A percentile compares a stretch with the other conserved stretches of the same genome.
Conservation (phyloP, 305 asterid species). For the Fraxinus velutina region DNA sequence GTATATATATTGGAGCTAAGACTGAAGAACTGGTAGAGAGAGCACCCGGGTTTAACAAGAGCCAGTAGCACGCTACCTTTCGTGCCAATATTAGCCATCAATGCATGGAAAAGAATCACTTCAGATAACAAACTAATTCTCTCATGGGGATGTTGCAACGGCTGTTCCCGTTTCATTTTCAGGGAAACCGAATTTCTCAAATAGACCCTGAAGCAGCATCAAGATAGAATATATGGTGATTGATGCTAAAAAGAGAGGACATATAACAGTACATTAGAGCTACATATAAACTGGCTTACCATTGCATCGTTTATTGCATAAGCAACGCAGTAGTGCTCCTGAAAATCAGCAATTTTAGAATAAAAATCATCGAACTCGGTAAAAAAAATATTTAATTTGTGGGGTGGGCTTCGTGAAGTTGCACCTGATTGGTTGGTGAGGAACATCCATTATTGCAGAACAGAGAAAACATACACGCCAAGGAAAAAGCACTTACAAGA, state of each 20-base stretch:
- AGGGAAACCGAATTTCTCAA: constrained; percentile 66
- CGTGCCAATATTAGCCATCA: neutral
- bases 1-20: neutral
- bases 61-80: constrained; percentile 14
- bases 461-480: neutral
- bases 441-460: neutral
- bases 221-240: neutral
- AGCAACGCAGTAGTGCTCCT: constrained; percentile 96
- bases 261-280: neutral
- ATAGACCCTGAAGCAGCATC: constrained; percentile 53
- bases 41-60: neutral
- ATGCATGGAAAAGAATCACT: neutral
- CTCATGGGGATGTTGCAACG: constrained; percentile 18
- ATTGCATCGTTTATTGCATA: constrained; percentile 75
- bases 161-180: constrained; percentile 21
- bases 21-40: neutral
- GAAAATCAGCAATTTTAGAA: constrained; percentile 33
- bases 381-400: neutral
- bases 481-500: neutral
- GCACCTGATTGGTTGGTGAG: neutral
- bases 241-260: neutral
- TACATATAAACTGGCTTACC: constrained; percentile 41
- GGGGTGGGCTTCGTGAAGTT: neutral
- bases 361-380: neutral
- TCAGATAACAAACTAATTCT: neutral